Base-by-base conservation (phyloP, 208 protist genomes). In the Leishmania major region DNA sequence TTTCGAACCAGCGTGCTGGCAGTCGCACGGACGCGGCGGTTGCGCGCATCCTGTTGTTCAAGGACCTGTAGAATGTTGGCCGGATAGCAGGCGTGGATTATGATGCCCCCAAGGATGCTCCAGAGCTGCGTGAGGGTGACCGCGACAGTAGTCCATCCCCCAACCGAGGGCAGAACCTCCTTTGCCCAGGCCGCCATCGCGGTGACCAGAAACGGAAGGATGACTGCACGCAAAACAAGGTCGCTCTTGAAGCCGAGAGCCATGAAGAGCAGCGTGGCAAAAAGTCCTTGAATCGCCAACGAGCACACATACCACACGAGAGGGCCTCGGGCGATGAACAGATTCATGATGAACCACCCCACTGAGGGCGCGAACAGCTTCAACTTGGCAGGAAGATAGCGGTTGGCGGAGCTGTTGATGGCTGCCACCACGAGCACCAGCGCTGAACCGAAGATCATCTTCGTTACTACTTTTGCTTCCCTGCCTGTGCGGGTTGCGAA, bases 41-140 rank as follows among this genome's bases (percentile, higher is more conserved):
- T 87, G 55, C 88, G 89, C 31, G 77, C 53, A 5, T 67, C 51
- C 84, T 91, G 90, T 5, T 78, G 83, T 81, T 93, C 87, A 13
- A 90, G 6, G 15, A 87, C 62, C 66, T 92, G 87, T 69, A 90
- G 40, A 35, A 92, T 70, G 40, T 80, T 89, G 13, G 90, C 94
- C 17, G 94, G 94, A 77, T 89, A 97, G 76, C 90, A 89, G 11
- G 81, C 81, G 19, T 88, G 73, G 37, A 95, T 90, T 15, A 97
- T 72, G 37, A 91, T 37, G 19, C 88, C 87, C 22, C 88, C 80
- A 0, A 93, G 0, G 28, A 88, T 31, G 22, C 86, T 84, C 91
- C 90, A 93, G 5, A 89, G 49, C 82, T 95, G 92, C n/a, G 85
- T 7, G n/a, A 81, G 19, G n/a, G 73, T 49, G 43, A 88, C 77